A percentile compares a stretch with the other conserved stretches of the same genome.
These are phyloP conservation scores for Cadophora luteo-olivacea DNA, from an alignment of 2,329 filamentous ascomycete species.

Conservation along the genomic window DNA sequence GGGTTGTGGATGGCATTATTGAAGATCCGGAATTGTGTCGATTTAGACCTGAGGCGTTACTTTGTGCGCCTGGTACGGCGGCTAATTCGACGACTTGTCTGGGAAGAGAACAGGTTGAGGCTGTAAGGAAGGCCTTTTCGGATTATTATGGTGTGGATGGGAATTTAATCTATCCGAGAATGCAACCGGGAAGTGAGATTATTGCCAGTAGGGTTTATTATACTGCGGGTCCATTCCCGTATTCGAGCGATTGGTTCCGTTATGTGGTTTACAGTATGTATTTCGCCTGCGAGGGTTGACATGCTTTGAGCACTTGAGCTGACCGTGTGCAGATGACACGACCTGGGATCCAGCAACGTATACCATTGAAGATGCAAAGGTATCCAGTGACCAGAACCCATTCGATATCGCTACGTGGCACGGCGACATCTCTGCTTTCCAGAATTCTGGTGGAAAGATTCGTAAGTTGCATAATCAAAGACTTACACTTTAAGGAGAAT, in stretches of 20 bases:
- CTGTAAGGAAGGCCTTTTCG: conserved; percentile 51
- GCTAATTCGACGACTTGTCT: conserved; percentile 50
- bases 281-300: background rate
- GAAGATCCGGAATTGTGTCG: conserved; percentile 48
- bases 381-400: conserved; percentile 33
- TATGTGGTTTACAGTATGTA: conserved; percentile 26
- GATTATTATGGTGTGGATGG: conserved; percentile 52
- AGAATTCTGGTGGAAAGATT: conserved; percentile 36
- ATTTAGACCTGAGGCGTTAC: conserved; percentile 40
- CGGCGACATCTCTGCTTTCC: conserved; percentile 36
- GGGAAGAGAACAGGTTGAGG: conserved; percentile 50
- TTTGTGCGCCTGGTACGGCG: conserved; percentile 32
- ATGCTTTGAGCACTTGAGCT: background rate
- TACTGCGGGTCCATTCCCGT: conserved; percentile 22
- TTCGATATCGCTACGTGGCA: conserved; percentile 37
- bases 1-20: conserved; percentile 48
- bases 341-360: conserved; percentile 49
- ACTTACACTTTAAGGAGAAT: background rate
- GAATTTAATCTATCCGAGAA: conserved; percentile 55
- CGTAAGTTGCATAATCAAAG: conserved; percentile 16
- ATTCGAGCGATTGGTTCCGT: conserved; percentile 27
- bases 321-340: conserved; percentile 27
- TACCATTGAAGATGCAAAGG: conserved; percentile 46
- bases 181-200: conserved; percentile 55
- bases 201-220: conserved; percentile 13